Base-by-base conservation (phyloP, 2,329 filamentous ascomycete genomes). In the Hypoxylon sp. region DNA sequence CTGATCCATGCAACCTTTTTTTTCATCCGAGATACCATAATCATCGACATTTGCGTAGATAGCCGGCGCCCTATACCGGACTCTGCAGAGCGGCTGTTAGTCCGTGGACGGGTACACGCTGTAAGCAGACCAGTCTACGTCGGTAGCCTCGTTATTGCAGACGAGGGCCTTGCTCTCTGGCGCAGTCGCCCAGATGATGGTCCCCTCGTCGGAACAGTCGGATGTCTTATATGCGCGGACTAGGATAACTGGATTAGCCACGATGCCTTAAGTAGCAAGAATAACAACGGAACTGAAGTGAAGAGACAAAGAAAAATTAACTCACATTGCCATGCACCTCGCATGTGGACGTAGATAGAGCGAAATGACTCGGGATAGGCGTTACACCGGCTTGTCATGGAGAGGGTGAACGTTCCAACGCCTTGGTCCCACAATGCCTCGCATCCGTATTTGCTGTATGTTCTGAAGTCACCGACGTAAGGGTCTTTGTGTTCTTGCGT, bases 391-490 rank as follows among this genome's bases (percentile, higher is more conserved):
- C 40, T 47, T 6, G 48, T 55, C 58, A 59, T 59, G 0, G 60
- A 65, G 18, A 62, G 33, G n/a, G 58, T 62, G 13, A 62, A 54
- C 1, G 63, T 65, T 3, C 52, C 58, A 6, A 65, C 61, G 4
- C 63, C 63, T 41, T 63, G 63, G 42, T 65, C 64, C n/a, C n/a
- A n/a, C n/a, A n/a, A 17, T 60, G 41, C 8, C 1, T 4, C 45
- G 42, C 63, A 65, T 31, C 51, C 61, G 7, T 15, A 6, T 10
- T 37, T 27, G 18, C 42, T 31, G 35, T 62, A 65, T 2, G 60
- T 65, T 11, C 63, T 60, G 13, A 65, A 35, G 31, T 65, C 63
- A 9, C 60, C 63, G 2, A 62, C 48, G 15, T 65, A 65, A 24
- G 63, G 42, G 15, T 65, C 9, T 33, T 4, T 17, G 10, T 7